Conservation (phyloP, 768 basidiomycete genomes). For the Nidularia sp. region DNA sequence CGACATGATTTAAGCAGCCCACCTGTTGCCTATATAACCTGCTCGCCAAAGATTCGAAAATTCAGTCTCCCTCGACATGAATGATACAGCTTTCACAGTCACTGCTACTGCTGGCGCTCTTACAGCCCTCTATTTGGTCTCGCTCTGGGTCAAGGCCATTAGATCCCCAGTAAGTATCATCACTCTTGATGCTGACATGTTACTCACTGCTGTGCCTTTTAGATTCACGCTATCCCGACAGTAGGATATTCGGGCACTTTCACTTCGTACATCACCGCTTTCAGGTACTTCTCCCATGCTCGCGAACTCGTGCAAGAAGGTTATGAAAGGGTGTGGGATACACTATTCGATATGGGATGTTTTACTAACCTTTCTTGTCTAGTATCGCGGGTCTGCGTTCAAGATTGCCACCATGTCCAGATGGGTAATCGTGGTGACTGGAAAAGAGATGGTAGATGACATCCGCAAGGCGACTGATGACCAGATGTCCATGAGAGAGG, state of each 20-base stretch:
- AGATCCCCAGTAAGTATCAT: not conserved
- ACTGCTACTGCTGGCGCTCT: not conserved
- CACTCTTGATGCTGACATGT: not conserved
- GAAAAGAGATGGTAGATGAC: constrained; percentile 24
- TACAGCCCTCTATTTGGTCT: not conserved
- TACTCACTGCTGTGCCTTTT: not conserved
- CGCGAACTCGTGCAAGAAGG: constrained; percentile 10
- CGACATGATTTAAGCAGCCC: not conserved
- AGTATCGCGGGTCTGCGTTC: constrained; percentile 1
- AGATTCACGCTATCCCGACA: constrained; percentile 10
- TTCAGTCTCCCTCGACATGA: not conserved
- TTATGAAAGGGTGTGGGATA: constrained; percentile 6
- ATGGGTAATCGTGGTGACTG: constrained; percentile 27
- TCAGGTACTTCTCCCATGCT: constrained; percentile 5
- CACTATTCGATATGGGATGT: not conserved
- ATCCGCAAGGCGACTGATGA: constrained; percentile 25
- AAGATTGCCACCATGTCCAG: constrained; percentile 10
- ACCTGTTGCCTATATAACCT: not conserved
- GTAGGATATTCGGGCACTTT: constrained; percentile 8
- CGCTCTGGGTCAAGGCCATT: not conserved
- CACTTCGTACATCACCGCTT: constrained; percentile 6
- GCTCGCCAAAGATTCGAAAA: too few relatives aligned
- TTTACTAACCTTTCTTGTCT: not conserved
- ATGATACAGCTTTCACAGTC: not conserved
- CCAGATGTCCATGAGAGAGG: constrained; percentile 14